Evolutionary conservation across 2,329 filamentous ascomycete species (phyloP).

Genomic region (Aureobasidium sp.): DNA sequence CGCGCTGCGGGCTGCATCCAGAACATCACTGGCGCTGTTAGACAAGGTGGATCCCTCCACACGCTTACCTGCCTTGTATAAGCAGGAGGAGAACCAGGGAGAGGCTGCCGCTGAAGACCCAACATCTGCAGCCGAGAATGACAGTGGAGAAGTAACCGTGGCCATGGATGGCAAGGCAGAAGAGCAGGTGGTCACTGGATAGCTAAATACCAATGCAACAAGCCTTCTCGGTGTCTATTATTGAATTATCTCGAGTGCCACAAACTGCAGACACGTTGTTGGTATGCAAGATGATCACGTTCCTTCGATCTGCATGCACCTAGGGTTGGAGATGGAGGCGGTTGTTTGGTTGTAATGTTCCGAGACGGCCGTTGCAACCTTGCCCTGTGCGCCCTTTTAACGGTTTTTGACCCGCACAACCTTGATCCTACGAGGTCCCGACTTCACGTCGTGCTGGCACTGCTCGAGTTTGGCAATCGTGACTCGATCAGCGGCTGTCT

Average conservation of each 20-base stretch:
- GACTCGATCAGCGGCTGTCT: not conserved
- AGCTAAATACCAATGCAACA: conserved; percentile 7
- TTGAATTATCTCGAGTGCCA: not conserved
- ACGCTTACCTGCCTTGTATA: conserved; percentile 51
- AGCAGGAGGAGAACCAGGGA: conserved; percentile 21
- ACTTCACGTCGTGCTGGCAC: conserved; percentile 7
- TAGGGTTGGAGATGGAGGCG: conserved; percentile 7
- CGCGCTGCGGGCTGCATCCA: conserved; percentile 71
- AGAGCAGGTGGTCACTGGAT: not conserved
- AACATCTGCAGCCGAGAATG: conserved; percentile 3
- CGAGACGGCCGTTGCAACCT: conserved; percentile 10
- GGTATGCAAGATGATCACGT: conserved; percentile 11
- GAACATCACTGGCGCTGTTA: conserved; percentile 66
- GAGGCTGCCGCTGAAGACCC: conserved; percentile 10
- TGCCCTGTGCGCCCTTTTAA: conserved; percentile 11
- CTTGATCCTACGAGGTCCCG: not conserved
- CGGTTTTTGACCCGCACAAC: not conserved
- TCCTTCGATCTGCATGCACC: conserved; percentile 8
- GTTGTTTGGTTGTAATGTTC: conserved; percentile 12
- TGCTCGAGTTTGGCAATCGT: not conserved
- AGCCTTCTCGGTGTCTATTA: not conserved
- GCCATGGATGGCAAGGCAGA: conserved; percentile 14
- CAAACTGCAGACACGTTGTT: conserved; percentile 5
- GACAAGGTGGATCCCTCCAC: conserved; percentile 82
- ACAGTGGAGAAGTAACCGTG: conserved; percentile 15